phyloP scores from a whole-genome alignment of 2,329 filamentous ascomycete species.

The Domatiomyces globalis region DNA sequence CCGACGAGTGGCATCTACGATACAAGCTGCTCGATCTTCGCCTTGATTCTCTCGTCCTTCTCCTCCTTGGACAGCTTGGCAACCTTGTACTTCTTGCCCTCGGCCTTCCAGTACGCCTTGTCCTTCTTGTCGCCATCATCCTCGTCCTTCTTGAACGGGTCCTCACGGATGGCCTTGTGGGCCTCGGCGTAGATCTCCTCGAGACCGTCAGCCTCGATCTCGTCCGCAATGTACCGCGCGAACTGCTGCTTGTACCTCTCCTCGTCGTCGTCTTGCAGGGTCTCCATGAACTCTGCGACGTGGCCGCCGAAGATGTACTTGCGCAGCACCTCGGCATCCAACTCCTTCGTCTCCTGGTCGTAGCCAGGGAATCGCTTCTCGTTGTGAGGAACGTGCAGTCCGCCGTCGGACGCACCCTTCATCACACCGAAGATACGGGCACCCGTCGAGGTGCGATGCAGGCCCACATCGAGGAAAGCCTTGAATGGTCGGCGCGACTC shows the following conservation, averaged over 20 bases:
- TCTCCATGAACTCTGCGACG: slow-evolving; percentile 99
- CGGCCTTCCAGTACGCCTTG: slow-evolving; percentile 94
- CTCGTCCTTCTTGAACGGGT: slow-evolving; percentile 88
- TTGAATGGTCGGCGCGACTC: slow-evolving; percentile 94
- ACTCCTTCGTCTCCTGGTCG: slow-evolving; percentile 95
- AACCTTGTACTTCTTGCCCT: slow-evolving; percentile 78
- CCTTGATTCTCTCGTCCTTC: slow-evolving; percentile 71
- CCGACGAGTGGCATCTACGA: slow-evolving; percentile 19
- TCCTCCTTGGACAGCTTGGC: slow-evolving; percentile 69
- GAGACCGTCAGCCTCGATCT: slow-evolving; percentile 86
- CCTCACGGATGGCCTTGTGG: slow-evolving; percentile 91
- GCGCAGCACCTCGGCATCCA: slow-evolving; percentile 90
- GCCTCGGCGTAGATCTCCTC: slow-evolving; percentile 95
- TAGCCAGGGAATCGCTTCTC: slow-evolving; percentile 99
- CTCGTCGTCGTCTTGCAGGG: slow-evolving; percentile 97
- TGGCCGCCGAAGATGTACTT: slow-evolving; percentile 99
- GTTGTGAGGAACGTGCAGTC: slow-evolving; percentile 92
- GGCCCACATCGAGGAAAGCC: slow-evolving; percentile 95
- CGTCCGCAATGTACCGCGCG: slow-evolving; percentile 92
- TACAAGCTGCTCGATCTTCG: slow-evolving; percentile 71
- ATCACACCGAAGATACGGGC: slow-evolving; percentile 98
- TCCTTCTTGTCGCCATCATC: slow-evolving; percentile 69
- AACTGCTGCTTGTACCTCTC: slow-evolving; percentile 99
- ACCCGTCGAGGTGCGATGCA: slow-evolving; percentile 92
- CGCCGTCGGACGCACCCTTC: slow-evolving; percentile 98